Evolutionary conservation across 2,329 filamentous ascomycete genomes (phyloP).

Genomic region (Sarocladiaceae sp.): DNA sequence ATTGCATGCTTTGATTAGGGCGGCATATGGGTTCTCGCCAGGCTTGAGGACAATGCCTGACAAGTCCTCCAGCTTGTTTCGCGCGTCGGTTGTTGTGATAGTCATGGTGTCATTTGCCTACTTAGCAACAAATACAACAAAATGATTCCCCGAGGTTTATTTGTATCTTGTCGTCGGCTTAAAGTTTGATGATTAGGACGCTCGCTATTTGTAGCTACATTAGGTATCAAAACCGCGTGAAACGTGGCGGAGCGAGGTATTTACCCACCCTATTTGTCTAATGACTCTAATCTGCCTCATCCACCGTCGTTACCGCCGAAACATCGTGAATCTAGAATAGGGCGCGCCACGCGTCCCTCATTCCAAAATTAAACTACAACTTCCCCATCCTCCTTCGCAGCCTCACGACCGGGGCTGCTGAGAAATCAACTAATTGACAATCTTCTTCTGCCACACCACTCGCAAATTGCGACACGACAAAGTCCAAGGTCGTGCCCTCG

Average conservation of each 20-base stretch:
- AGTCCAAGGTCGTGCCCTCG: slow-evolving; percentile 61
- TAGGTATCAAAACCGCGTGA: neutral
- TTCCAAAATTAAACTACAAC: slow-evolving; percentile 10
- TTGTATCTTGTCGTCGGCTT: slow-evolving; percentile 1
- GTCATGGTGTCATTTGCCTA: neutral
- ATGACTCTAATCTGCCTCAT: slow-evolving; percentile 4
- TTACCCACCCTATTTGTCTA: neutral
- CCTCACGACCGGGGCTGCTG: slow-evolving; percentile 36
- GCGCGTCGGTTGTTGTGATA: slow-evolving; percentile 25
- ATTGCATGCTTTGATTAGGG: slow-evolving; percentile 64
- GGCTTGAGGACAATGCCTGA: slow-evolving; percentile 45
- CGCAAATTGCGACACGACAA: slow-evolving; percentile 83
- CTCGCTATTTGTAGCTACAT: too few relatives aligned
- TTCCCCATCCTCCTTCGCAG: slow-evolving; percentile 19
- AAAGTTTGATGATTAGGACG: too few relatives aligned
- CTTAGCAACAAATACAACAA: neutral
- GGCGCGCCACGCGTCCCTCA: slow-evolving; percentile 1
- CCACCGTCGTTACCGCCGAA: neutral
- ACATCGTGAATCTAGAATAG: neutral
- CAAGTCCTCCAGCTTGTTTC: slow-evolving; percentile 50
- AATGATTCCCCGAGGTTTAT: neutral
- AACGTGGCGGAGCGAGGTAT: slow-evolving; percentile 7
- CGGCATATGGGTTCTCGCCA: slow-evolving; percentile 71
- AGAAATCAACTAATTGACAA: slow-evolving; percentile 69
- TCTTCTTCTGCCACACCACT: slow-evolving; percentile 82